Evolutionary conservation across 2,329 filamentous ascomycete species (phyloP), one percentile per base, ranked within the genome.

Genomic region (Raffaelea arxii): DNA sequence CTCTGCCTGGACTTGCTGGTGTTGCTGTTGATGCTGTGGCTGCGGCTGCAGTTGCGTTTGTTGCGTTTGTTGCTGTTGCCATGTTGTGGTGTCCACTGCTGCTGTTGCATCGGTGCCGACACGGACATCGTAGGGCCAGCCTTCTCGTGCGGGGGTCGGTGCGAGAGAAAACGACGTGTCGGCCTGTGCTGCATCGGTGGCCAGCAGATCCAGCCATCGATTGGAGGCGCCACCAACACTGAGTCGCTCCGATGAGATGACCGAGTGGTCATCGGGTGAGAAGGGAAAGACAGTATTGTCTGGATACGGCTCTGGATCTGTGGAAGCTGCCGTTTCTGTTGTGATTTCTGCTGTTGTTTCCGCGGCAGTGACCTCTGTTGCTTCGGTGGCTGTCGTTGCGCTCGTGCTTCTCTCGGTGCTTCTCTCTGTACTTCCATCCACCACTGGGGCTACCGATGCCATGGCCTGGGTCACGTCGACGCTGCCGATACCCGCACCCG

Each of bases 121-220:
- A 7, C 19, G 10, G 27, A 16, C 27, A 9, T 32, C 27, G 32
- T 6, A 6, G 6, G 14, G 35, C 35, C 35, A 18, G 35, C 35
- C 32, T 18, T 36, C 32, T 6, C 16, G 14, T 9, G 32, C 14
- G 32, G 19, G 32, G 32, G 32, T 21, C 23, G 39, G 39, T 25
- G 27, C 9, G 12, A 41, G 16, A n/a, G 32, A 58, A 48, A 62
- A 60, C n/a, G 52, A 49, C 22, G 54, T 55, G 44, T 61, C 61
- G 4, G 61, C 59, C 42, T 63, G 58, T 11, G 59, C 59, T 5
- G 58, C 59, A 39, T 60, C 59, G 1, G 55, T 55, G 11, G 59
- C 59, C 16, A 61, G 48, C 14, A 61, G 54, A 22, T 59, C 59
- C 19, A 61, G 58, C 59, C 58, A 61, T 22, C 58, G 53, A 16